Conservation (phyloP, 352 stramenopile species). For the Thalassiosira delicatula region DNA sequence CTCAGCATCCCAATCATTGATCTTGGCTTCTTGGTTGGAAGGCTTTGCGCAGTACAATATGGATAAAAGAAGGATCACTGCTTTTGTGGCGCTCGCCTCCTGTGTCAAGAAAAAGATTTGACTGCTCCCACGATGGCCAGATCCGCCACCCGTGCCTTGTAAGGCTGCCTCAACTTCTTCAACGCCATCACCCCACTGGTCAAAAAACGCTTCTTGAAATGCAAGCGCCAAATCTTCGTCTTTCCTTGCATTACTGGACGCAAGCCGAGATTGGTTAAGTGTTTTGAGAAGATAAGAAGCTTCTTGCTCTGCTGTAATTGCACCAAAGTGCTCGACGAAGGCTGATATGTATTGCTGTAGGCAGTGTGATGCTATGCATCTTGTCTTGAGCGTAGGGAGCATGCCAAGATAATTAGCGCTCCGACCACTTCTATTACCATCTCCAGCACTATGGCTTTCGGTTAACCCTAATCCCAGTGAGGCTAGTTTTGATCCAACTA, state of each 20-base stretch:
- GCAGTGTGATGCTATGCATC: conserved; percentile 77
- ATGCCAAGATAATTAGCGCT: conserved; percentile 46
- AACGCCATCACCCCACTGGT: conserved; percentile 73
- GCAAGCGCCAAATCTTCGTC: conserved; percentile 76
- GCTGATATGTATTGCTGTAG: conserved; percentile 72
- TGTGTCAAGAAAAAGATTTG: conserved; percentile 86
- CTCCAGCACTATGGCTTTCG: conserved; percentile 15
- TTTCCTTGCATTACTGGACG: conserved; percentile 64
- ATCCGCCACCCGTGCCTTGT: conserved; percentile 52
- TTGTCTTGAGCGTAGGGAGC: conserved; percentile 76
- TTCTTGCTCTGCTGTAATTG: conserved; percentile 50
- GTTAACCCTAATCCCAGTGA: conserved; percentile 18
- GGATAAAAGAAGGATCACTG: conserved; percentile 73
- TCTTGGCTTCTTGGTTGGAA: conserved; percentile 23
- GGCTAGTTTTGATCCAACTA: conserved; percentile 63
- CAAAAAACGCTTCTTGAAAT: conserved; percentile 83
- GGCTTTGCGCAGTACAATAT: conserved; percentile 62
- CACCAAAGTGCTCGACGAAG: conserved; percentile 56
- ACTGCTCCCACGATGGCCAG: conserved; percentile 74
- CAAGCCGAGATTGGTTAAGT: conserved; percentile 62
- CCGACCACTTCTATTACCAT: conserved; percentile 1
- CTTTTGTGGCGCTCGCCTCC: conserved; percentile 79
- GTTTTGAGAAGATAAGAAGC: conserved; percentile 61
- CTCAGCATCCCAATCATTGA: conserved; percentile 60
- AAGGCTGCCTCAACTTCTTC: conserved; percentile 80